Base-by-base conservation (phyloP, 2,329 filamentous ascomycete species). In the Aspergillus pseudoterreus region DNA sequence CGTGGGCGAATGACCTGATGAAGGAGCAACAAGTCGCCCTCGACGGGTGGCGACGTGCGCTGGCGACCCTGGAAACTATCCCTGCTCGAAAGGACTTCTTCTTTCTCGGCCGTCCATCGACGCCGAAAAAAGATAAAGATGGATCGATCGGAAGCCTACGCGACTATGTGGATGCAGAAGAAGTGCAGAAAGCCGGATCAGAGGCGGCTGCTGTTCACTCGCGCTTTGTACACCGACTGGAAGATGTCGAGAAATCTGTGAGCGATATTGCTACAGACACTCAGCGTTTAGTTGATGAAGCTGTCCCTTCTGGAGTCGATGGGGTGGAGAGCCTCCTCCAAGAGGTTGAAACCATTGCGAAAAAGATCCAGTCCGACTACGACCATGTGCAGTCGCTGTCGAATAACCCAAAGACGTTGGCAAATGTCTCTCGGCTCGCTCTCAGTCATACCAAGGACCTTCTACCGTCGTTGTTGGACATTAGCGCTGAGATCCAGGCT, bases 321-420 rank as follows among this genome's bases (percentile, higher is more conserved):
- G 88, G 92, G 57, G 80, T 87, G 4, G 71, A 76, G 19, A 84
- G 87, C 55, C 75, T 96, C 6, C 77, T 94, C 45, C 82, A 90
- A 55, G 94, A 97, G 67, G 90, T 97, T 41, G 86, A 92, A 65
- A 87, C 89, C 0, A 79, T 97, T 50, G 85, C 86, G 47, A 90
- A 85, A 62, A 96, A 96, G 71, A 88, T 99, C 45, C 84, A 86
- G 44, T 88, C 86, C 5, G 94, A 97, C 70, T 89, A 90, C 64
- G 86, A 91, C 59, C 86, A 89, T 58, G 83, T 90, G 10, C 75
- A 90, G 42, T 79, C 81, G 5, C 85, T 91, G 56, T 76, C 83
- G 1, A 82, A 83, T 57, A 85, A 85, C 38, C 75, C 85, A n/a
- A 86, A 85, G 59, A 80, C 82, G 4, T 73, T 84, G 36, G 75